Percentiles rank a stretch among this genome's conserved stretches.
phyloP scores from a whole-genome alignment of 2,329 filamentous ascomycete genomes.

The Intubia oerlemansii region DNA sequence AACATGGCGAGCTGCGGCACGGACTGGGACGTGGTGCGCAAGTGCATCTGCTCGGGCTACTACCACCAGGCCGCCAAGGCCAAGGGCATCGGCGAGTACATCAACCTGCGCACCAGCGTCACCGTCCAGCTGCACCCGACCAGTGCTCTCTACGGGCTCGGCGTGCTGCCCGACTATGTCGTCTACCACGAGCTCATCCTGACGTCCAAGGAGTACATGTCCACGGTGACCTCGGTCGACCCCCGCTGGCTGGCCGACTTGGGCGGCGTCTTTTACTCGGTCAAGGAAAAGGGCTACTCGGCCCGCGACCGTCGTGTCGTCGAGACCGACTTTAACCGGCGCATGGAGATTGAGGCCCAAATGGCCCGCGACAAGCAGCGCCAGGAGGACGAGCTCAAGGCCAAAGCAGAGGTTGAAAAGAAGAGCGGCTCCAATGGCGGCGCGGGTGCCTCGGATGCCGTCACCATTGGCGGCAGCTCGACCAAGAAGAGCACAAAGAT shows the following conservation, averaged over 20 bases:
- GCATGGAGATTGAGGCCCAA: conserved; percentile 80
- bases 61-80: conserved; percentile 95
- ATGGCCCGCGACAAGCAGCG: conserved; percentile 70
- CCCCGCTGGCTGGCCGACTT: conserved; percentile 94
- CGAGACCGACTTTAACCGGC: conserved; percentile 78
- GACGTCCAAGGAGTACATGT: conserved; percentile 95
- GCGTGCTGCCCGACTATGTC: conserved; percentile 89
- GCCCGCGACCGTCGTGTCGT: conserved; percentile 67
- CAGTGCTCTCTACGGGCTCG: conserved; percentile 74
- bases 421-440: too few species aligned
- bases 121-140: conserved; percentile 90
- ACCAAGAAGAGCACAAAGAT: conserved; percentile 29
- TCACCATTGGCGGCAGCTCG: conserved; percentile 10
- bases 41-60: conserved; percentile 93
- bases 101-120: conserved; percentile 87
- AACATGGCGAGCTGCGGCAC: conserved; percentile 70
- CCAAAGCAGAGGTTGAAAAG: conserved; percentile 21
- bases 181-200: conserved; percentile 96
- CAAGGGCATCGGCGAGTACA: conserved; percentile 91
- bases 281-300: conserved; percentile 95
- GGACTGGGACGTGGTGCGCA: conserved; percentile 88
- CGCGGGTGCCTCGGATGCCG: conserved; percentile 16
- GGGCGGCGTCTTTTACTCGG: conserved; percentile 88
- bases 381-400: conserved; percentile 36
- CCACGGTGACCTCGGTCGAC: conserved; percentile 85